Evolutionary conservation across 768 basidiomycete genomes (phyloP).

Genomic region (Collybia sp.): DNA sequence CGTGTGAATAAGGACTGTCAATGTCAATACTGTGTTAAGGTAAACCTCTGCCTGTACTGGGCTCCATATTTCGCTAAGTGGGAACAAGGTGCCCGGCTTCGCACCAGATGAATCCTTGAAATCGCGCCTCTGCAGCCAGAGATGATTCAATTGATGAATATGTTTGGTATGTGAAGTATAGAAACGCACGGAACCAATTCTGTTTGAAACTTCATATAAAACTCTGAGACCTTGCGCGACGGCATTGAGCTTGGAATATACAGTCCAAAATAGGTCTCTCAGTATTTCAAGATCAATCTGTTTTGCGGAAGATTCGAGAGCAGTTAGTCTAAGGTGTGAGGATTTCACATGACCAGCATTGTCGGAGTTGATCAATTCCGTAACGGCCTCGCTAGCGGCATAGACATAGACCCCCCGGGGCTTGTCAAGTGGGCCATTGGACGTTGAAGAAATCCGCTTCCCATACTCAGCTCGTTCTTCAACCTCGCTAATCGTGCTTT

Average conservation of each 20-base stretch:
- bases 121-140: conserved; percentile 66
- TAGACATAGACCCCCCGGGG: conserved; percentile 55
- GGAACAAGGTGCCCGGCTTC: conserved; percentile 73
- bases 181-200: conserved; percentile 84
- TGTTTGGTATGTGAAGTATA: neutral
- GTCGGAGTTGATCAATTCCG: conserved; percentile 13
- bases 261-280: conserved; percentile 92
- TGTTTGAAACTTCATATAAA: conserved; percentile 83
- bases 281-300: conserved; percentile 81
- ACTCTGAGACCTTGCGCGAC: conserved; percentile 89
- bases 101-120: conserved; percentile 84
- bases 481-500: conserved; percentile 85
- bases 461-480: conserved; percentile 85
- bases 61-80: conserved; percentile 83
- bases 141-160: neutral
- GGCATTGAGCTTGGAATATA: conserved; percentile 94
- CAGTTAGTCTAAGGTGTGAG: conserved; percentile 59
- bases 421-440: conserved; percentile 30
- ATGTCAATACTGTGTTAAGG: neutral
- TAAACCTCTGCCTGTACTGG: conserved; percentile 86
- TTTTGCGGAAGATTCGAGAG: conserved; percentile 69
- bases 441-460: conserved; percentile 38
- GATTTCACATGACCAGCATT: conserved; percentile 36
- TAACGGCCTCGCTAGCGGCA: conserved; percentile 21
- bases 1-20: conserved; percentile 3